Base-by-base conservation (phyloP, 345 rosid species). In the Syzygium grande region DNA sequence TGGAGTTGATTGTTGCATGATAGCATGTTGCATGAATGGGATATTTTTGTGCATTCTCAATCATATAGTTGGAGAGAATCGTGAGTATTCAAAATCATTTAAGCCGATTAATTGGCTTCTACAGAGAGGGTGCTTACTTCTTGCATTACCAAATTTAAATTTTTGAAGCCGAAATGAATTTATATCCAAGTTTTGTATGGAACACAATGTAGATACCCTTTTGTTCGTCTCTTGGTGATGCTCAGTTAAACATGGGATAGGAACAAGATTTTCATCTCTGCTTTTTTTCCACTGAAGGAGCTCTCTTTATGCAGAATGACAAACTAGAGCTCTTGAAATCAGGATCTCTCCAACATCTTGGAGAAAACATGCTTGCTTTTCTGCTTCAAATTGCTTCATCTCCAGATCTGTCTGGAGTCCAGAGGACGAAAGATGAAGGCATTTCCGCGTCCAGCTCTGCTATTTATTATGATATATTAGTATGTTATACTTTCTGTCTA, bases 281-380 rank as follows among this genome's bases (percentile, higher is more conserved):
- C 79, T 68, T 68, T 17, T 34, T 68, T 68, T 17, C 80, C 80
- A 68, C 80, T 68, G 80, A 68, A 29, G 84, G 84, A 52, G 27
- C 88, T 89, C 61, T 84, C 77, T 54, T 77, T 55, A 8, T 80
- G 73, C 96, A 98, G 99, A 98, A 98, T 89, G 99, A 98, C 95
- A 98, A 93, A 89, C 52, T 96, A 88, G 97, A 98, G 89, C 94
- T 98, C 52, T 87, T 98, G 89, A 95, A 96, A 90, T 88, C 96
- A 52, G 99, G 99, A 87, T 96, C 99, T 38, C 98, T 98, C 86
- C 99, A 98, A 92, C 99, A 98, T 94, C 95, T 94, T 86, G 99
- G 99, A 86, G 99, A 98, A 91, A 96, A 98, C 90, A 93, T 96
- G 96, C 99, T 98, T 88, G 94, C 98, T 87, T 98, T 96, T 92